These are phyloP conservation scores for Heterobasidion irregulare DNA, from an alignment of 1,284 basidiomycete species.

Conservation along the genomic window DNA sequence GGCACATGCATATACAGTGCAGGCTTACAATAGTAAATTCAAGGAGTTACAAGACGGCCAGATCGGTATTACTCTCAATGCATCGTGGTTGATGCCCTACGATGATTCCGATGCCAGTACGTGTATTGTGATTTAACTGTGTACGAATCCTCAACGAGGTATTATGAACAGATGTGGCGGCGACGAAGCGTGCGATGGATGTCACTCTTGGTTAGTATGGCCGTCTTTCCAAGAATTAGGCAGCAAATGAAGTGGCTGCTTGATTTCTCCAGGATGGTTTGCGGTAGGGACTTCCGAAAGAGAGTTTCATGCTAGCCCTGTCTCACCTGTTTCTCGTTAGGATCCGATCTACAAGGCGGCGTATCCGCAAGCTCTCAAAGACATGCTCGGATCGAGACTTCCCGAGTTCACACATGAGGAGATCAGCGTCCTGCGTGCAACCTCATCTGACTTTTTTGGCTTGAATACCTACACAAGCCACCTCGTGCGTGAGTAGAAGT, in stretches of 20 bases:
- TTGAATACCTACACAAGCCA: conserved; percentile 45
- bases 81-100: conserved; percentile 42
- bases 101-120: conserved; percentile 37
- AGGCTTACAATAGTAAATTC: conserved; percentile 57
- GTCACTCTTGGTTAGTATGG: conserved; percentile 21
- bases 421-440: conserved; percentile 31
- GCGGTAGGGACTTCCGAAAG: conserved; percentile 12
- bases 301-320: neutral
- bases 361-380: conserved; percentile 36
- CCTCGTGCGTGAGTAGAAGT: conserved; percentile 28
- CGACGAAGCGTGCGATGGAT: conserved; percentile 34
- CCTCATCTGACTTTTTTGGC: conserved; percentile 37
- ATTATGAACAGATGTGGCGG: conserved; percentile 26
- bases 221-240: neutral
- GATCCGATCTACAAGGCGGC: conserved; percentile 43
- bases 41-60: conserved; percentile 45
- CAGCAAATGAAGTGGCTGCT: neutral
- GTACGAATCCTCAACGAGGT: neutral
- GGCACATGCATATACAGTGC: conserved; percentile 57
- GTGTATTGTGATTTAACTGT: conserved; percentile 9
- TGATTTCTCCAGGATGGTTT: conserved; percentile 17
- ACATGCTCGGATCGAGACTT: conserved; percentile 36
- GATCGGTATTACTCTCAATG: conserved; percentile 63
- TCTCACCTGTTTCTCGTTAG: conserved; percentile 8
- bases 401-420: conserved; percentile 43